phyloP scores from a whole-genome alignment of 768 basidiomycete genomes.

The Amanita exitialis region DNA sequence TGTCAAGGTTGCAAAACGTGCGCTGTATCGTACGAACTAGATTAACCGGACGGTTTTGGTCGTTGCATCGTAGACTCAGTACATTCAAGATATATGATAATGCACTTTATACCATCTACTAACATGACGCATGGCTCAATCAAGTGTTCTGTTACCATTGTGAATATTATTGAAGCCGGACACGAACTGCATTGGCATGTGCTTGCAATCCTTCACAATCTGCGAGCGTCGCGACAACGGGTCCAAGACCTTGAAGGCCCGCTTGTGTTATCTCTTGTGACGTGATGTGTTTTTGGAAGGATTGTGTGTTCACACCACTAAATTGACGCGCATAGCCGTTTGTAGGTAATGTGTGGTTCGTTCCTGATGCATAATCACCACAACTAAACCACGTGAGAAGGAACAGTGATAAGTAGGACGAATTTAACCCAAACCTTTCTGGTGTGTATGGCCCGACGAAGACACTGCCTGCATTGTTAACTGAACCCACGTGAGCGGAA shows the following conservation, averaged over 20 bases:
- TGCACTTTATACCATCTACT: slow-evolving; percentile 3
- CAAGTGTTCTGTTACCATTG: not conserved
- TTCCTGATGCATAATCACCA: slow-evolving; percentile 98
- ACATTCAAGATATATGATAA: slow-evolving; percentile 3
- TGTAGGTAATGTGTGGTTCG: slow-evolving; percentile 96
- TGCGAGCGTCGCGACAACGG: slow-evolving; percentile 80
- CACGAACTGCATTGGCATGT: slow-evolving; percentile 92
- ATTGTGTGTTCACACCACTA: slow-evolving; percentile 93
- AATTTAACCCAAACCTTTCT: slow-evolving; percentile 57
- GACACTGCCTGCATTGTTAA: slow-evolving; percentile 93
- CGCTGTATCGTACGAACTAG: slow-evolving; percentile 83
- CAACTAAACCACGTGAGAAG: slow-evolving; percentile 42
- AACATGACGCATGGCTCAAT: not conserved
- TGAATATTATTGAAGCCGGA: slow-evolving; percentile 41
- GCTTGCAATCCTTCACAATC: slow-evolving; percentile 93
- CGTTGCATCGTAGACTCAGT: slow-evolving; percentile 5
- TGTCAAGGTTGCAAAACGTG: slow-evolving; percentile 91
- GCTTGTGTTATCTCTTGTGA: slow-evolving; percentile 82
- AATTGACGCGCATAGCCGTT: slow-evolving; percentile 97
- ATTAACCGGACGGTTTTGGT: slow-evolving; percentile 4
- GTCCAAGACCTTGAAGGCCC: slow-evolving; percentile 74
- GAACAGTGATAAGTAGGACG: not conserved
- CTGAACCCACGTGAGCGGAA: slow-evolving; percentile 42
- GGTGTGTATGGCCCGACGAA: slow-evolving; percentile 95
- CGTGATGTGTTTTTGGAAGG: slow-evolving; percentile 99